Percentiles rank a stretch among this genome's conserved stretches.
phyloP scores from a whole-genome alignment of 805 yeast species.

The Saccharomycopsis sp. region DNA sequence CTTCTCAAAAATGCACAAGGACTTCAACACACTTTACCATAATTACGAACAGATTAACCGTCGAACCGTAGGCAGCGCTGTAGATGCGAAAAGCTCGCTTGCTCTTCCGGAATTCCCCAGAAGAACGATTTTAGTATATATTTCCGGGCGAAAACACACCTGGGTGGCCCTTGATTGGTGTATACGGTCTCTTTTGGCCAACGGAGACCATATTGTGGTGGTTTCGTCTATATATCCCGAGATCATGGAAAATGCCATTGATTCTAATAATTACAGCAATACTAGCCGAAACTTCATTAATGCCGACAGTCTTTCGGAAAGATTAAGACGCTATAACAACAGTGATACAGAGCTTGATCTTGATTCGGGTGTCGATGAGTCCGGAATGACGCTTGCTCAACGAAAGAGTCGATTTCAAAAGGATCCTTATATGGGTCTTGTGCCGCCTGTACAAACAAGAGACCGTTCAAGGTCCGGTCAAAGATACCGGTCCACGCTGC shows the following conservation, averaged over 20 bases:
- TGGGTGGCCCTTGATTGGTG: constrained; percentile 81
- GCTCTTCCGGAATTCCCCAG: constrained; percentile 38
- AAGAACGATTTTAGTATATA: constrained; percentile 54
- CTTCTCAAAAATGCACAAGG: constrained; percentile 39
- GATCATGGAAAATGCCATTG: constrained; percentile 24
- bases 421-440: neutral
- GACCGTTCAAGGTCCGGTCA: neutral
- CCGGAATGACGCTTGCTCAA: neutral
- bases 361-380: neutral
- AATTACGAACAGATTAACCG: constrained; percentile 26
- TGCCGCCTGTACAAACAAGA: neutral
- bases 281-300: neutral
- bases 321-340: neutral
- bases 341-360: neutral
- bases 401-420: constrained; percentile 2
- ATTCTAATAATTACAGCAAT: constrained; percentile 3
- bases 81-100: neutral
- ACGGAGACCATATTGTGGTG: constrained; percentile 64
- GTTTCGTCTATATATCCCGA: constrained; percentile 43
- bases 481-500: constrained; percentile 2
- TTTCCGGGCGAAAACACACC: constrained; percentile 67
- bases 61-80: constrained; percentile 13
- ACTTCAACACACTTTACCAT: constrained; percentile 41
- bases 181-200: constrained; percentile 44
- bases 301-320: neutral